Evolutionary conservation across 2,329 filamentous ascomycete species (phyloP).

Genomic region (Hypoxylon sp.): DNA sequence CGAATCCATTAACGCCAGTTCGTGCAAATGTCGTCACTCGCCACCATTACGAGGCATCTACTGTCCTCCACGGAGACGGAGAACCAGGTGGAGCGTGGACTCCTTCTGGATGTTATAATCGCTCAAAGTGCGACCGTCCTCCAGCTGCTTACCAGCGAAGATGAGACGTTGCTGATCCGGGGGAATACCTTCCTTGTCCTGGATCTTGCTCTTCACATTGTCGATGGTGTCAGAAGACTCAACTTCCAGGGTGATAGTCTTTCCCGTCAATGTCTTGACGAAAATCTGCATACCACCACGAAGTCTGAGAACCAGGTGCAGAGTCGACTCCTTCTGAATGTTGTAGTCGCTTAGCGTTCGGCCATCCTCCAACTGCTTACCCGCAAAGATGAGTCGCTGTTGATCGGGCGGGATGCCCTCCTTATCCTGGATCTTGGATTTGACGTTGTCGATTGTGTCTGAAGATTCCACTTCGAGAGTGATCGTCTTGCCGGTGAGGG

Average conservation of each 20-base stretch:
- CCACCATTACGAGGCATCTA: slow-evolving; percentile 53
- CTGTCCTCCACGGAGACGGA: slow-evolving; percentile 77
- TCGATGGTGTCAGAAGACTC: slow-evolving; percentile 79
- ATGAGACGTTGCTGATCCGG: slow-evolving; percentile 80
- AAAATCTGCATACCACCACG: slow-evolving; percentile 86
- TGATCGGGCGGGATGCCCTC: slow-evolving; percentile 95
- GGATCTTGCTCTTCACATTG: slow-evolving; percentile 79
- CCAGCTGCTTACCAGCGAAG: slow-evolving; percentile 79
- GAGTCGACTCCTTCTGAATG: slow-evolving; percentile 91
- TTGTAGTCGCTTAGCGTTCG: slow-evolving; percentile 95
- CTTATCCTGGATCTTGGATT: slow-evolving; percentile 93
- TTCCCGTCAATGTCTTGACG: slow-evolving; percentile 78
- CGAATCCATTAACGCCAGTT: slow-evolving; percentile 51
- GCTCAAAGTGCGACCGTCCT: slow-evolving; percentile 84
- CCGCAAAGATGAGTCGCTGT: slow-evolving; percentile 92
- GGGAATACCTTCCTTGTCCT: slow-evolving; percentile 80
- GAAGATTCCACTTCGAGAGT: slow-evolving; percentile 91
- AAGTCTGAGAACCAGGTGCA: slow-evolving; percentile 84
- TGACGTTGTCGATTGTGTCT: slow-evolving; percentile 95
- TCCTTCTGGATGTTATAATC: slow-evolving; percentile 92
- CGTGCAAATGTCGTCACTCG: slow-evolving; percentile 48
- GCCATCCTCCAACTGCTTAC: slow-evolving; percentile 94
- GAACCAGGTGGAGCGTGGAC: slow-evolving; percentile 78
- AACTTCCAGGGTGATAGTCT: slow-evolving; percentile 78
- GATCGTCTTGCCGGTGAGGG: slow-evolving; percentile 92